Evolutionary conservation across 2,329 filamentous ascomycete species (phyloP).

Genomic region (Arthrobotrys iridis): DNA sequence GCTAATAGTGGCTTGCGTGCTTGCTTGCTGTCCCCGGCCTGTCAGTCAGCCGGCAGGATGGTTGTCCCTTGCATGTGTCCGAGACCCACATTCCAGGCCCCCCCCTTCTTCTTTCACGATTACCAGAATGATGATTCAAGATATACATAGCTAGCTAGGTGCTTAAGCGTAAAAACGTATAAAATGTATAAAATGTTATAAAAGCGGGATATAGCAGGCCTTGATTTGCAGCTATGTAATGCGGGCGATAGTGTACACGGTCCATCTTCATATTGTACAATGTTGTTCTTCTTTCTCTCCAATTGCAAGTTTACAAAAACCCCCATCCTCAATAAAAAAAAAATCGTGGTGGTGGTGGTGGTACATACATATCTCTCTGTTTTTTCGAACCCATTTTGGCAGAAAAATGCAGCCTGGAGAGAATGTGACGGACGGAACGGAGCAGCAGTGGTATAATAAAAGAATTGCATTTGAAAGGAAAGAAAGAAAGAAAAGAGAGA

Average conservation of each 20-base stretch:
- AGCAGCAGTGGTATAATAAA: conserved; percentile 17
- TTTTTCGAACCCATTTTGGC: conserved; percentile 21
- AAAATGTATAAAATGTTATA: neutral
- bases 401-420: neutral
- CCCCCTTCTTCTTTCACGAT: no score
- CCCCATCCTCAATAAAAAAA: neutral
- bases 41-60: neutral
- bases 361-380: neutral
- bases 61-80: conserved; percentile 34
- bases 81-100: neutral
- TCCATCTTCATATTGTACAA: conserved; percentile 3
- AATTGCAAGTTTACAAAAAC: conserved; percentile 23
- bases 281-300: neutral
- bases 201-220: neutral
- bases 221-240: neutral
- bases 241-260: neutral
- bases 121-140: no score
- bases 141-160: no score
- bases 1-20: conserved; percentile 19
- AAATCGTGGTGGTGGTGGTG: no score
- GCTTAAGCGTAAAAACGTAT: no score
- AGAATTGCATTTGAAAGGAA: conserved; percentile 1
- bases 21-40: no score
- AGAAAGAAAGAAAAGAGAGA: neutral
- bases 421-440: neutral